Conservation (phyloP, 768 basidiomycete genomes). For the Coprinopsis strossmayeri region DNA sequence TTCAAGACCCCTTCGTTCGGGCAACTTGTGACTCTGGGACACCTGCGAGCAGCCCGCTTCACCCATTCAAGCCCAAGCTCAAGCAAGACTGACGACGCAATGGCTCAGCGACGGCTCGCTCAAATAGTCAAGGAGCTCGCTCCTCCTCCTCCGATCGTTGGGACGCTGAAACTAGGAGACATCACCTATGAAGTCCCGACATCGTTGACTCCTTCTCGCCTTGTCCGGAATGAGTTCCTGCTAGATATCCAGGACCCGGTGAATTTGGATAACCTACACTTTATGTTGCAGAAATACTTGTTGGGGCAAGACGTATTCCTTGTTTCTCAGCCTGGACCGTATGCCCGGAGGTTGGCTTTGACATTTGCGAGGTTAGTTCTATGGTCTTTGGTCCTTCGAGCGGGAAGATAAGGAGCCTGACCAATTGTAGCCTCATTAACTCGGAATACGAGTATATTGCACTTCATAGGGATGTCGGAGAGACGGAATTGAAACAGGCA, state of each 20-base stretch:
- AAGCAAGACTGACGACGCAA: conserved; percentile 13
- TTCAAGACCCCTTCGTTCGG: neutral
- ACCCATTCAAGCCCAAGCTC: neutral
- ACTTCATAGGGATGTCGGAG: conserved; percentile 63
- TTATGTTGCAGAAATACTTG: conserved; percentile 61
- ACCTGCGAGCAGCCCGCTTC: no score
- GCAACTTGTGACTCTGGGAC: no score
- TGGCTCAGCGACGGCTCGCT: conserved; percentile 42
- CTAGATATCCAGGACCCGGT: conserved; percentile 47
- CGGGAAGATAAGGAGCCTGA: no score
- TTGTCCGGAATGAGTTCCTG: conserved; percentile 30
- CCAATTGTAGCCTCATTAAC: conserved; percentile 43
- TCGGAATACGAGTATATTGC: conserved; percentile 65
- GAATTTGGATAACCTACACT: conserved; percentile 54
- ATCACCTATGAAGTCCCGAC: conserved; percentile 50
- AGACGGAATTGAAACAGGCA: conserved; percentile 65
- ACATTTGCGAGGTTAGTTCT: conserved; percentile 58
- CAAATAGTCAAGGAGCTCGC: conserved; percentile 39
- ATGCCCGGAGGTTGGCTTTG: conserved; percentile 54
- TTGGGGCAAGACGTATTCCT: conserved; percentile 65
- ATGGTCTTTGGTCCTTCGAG: no score
- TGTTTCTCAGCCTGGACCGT: conserved; percentile 61
- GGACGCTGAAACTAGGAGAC: conserved; percentile 50
- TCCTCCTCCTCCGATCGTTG: conserved; percentile 35
- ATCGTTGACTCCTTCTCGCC: conserved; percentile 39